These are phyloP conservation scores for Citropsis articulata DNA, from an alignment of 345 rosid genomes.

Conservation along the genomic window DNA sequence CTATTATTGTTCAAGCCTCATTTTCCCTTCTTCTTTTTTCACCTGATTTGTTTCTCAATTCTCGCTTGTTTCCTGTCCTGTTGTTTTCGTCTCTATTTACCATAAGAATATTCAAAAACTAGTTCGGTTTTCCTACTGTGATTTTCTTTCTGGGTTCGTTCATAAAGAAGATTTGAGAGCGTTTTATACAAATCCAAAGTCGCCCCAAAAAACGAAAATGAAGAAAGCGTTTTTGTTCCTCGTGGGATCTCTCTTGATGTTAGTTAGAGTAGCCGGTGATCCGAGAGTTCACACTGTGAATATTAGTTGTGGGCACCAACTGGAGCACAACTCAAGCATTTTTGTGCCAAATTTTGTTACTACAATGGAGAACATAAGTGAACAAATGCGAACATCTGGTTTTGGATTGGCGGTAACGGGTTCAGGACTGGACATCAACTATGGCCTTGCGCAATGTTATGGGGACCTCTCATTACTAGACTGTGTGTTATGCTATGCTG, in stretches of 20 bases:
- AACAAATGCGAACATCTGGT: conserved; percentile 52
- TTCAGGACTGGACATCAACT: conserved; percentile 64
- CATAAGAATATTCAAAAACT: too few relatives aligned
- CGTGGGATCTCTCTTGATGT: conserved; percentile 13
- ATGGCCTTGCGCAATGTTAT: conserved; percentile 85
- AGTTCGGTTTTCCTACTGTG: background rate
- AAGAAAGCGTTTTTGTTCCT: conserved; percentile 5
- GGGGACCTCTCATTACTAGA: conserved; percentile 80
- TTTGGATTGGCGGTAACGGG: conserved; percentile 66
- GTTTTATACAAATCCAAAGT: background rate
- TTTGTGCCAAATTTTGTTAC: conserved; percentile 75
- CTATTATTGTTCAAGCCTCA: too few relatives aligned
- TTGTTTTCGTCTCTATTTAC: background rate
- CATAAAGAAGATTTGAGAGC: conserved; percentile 2
- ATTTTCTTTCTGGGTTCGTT: background rate
- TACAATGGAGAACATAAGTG: conserved; percentile 81
- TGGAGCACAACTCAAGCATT: conserved; percentile 55
- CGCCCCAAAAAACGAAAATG: conserved; percentile 18
- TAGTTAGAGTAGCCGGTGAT: conserved; percentile 37
- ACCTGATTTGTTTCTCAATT: background rate
- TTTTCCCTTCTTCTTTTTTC: background rate
- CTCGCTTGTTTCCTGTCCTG: background rate
- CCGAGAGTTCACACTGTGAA: conserved; percentile 52
- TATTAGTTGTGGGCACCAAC: conserved; percentile 39
- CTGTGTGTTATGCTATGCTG: conserved; percentile 87